Base-by-base conservation (phyloP, 1,284 basidiomycete genomes). In the Fistulinella cinereoalba region DNA sequence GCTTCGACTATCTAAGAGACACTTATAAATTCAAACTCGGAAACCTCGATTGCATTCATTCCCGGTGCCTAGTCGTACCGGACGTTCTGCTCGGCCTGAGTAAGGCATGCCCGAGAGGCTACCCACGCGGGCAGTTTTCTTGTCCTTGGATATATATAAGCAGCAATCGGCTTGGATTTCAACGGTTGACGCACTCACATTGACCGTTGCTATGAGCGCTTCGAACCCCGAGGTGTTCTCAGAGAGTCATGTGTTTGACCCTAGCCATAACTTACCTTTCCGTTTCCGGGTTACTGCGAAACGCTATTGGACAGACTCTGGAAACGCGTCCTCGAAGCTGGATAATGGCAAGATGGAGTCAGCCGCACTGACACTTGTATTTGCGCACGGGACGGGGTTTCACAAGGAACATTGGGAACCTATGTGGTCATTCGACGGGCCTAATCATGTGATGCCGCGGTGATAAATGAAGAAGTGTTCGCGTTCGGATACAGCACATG, bases 371-470 rank as follows among this genome's bases (percentile, higher is more conserved):
- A 36, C 34, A 7, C 19, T 36, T 13, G 8, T 43, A 32, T 47
- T 47, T 18, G 29, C 23, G 15, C 46, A 47, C 9, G 46, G 18
- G n/a, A 18, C 16, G 15, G 41, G 41, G 23, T 31, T 22, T 21
- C 47, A 46, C 29, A 46, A 49, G 8, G 40, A 46, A n/a, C 34
- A 37, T 22, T 49, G 40, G 47, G 47, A 42, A 7, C 39, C 43
- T 16, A 25, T 33, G 10, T 44, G 43, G 42, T 19, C 34, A 15
- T 9, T 44, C 13, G 43, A 37, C 8, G 36, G 21, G 4, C 36
- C 43, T 3, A 44, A 38, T 32, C 43, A 44, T 22, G 43, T 12
- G 43, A 44, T 31, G 25, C 43, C 6, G 36, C 34, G 2, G 12
- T 31, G 11, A 8, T 44, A 28, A 44, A 38, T 16, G 43, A 44